A percentile compares a stretch with the other conserved stretches of the same genome.
These are phyloP conservation scores for Boletales sp. DNA, from an alignment of 768 basidiomycete species.

Conservation along the genomic window DNA sequence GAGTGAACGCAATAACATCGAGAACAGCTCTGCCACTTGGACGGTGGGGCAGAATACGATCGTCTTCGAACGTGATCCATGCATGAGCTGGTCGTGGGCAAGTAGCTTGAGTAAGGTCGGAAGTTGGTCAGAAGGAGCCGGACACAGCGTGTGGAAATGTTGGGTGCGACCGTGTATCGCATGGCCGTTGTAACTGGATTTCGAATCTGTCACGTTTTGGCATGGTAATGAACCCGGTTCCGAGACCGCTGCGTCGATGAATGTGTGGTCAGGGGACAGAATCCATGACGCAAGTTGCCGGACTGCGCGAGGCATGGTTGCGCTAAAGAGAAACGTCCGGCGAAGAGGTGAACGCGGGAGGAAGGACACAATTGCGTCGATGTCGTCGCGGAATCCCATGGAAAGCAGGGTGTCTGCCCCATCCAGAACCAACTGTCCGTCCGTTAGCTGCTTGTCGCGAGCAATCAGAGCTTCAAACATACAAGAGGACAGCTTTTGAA, in stretches of 20 bases:
- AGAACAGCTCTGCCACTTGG: conserved; percentile 76
- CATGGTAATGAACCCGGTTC: conserved; percentile 37
- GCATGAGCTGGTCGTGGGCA: conserved; percentile 80
- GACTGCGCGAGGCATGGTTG: conserved; percentile 74
- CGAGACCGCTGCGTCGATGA: conserved; percentile 68
- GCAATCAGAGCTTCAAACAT: conserved; percentile 21
- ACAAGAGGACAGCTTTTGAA: conserved; percentile 59
- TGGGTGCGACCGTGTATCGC: conserved; percentile 73
- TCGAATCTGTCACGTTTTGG: not conserved
- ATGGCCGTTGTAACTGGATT: conserved; percentile 5
- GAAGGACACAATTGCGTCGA: conserved; percentile 63
- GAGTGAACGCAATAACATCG: conserved; percentile 56
- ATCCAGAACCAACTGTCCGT: conserved; percentile 74
- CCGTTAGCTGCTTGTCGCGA: conserved; percentile 4
- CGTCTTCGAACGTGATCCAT: conserved; percentile 64
- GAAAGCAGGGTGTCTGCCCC: conserved; percentile 90
- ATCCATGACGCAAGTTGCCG: conserved; percentile 62
- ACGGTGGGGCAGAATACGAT: conserved; percentile 86
- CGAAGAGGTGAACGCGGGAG: conserved; percentile 62
- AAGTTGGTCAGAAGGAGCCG: conserved; percentile 61
- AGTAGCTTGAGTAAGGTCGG: conserved; percentile 78
- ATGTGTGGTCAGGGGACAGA: conserved; percentile 58
- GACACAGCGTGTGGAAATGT: conserved; percentile 79
- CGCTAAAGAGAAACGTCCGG: conserved; percentile 92
- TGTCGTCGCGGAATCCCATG: conserved; percentile 88